Conservation (phyloP, 2,329 filamentous ascomycete species). For the Apiospora pterosperma region DNA sequence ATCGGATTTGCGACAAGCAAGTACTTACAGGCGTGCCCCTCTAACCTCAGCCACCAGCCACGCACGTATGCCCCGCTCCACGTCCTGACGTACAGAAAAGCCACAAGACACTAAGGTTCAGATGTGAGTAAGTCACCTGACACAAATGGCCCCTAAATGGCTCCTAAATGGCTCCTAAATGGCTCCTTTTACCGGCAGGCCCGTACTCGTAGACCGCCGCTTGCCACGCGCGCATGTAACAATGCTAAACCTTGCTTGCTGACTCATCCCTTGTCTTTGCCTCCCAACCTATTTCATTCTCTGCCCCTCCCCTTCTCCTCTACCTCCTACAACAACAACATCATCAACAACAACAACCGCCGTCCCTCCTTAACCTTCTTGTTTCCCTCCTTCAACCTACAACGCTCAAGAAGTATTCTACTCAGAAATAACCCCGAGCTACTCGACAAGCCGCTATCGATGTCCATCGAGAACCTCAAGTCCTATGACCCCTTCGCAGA, state of each 20-base stretch:
- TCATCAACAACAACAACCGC: neutral
- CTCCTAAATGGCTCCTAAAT: neutral
- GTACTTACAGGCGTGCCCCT: neutral
- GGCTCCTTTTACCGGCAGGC: neutral
- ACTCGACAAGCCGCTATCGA: constrained; percentile 29
- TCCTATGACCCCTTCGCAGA: constrained; percentile 96
- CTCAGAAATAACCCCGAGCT: neutral
- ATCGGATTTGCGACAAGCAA: neutral
- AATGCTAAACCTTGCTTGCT: constrained; percentile 1
- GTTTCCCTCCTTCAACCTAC: neutral
- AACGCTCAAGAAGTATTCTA: neutral
- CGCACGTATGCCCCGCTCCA: neutral
- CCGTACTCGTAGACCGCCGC: neutral
- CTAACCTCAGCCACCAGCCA: neutral
- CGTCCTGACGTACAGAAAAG: too few species aligned
- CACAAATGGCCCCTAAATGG: neutral
- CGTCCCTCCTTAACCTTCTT: neutral
- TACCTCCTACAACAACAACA: neutral
- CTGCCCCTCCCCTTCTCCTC: neutral
- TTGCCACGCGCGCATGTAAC: constrained; percentile 1
- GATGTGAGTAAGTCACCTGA: too few species aligned
- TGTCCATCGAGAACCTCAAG: constrained; percentile 99
- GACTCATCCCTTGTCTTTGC: neutral
- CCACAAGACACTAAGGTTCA: too few species aligned
- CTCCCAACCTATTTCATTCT: constrained; percentile 1